Base-by-base conservation (phyloP, 176 grass and related monocot species). In the Carex scoparia region DNA sequence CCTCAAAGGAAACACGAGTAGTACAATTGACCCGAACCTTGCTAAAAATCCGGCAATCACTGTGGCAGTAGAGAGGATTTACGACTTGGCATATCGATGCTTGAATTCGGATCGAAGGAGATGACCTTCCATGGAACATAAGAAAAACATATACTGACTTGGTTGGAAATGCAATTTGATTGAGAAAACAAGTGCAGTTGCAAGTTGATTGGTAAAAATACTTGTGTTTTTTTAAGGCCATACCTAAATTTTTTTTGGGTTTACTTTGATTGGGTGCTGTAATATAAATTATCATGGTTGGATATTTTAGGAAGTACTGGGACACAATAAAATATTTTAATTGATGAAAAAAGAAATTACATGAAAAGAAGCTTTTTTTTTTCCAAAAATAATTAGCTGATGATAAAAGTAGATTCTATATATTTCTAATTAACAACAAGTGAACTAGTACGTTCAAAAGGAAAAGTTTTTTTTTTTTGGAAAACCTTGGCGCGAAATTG, bases 91-190 rank as follows among this genome's bases (percentile, higher is more conserved):
- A 9, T n/a, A 60, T 27, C 12, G 56, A 7, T 80, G 78, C 56
- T 35, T 80, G 78, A 80, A 80, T 61, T 60, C 15, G 6, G 31
- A 80, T 37, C 78, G 32, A 80, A 62, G 13, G 78, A n/a, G 61
- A 37, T 56, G 32, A 33, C 78, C 78, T 5, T 37, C 27, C 53
- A 80, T 80, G 78, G 78, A 60, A 80, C 55, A 80, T 80, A 57
- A 58, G 78, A 28, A 81, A 81, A 81, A 4, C 48, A 3, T 81
- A 63, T 42, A 81, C 61, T 19, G 78, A 81, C 31, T 23, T 60
- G 32, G 27, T 12, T 30, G 28, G 5, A 57, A 79, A 60, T 38
- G 13, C 54, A n/a, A n/a, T 23, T 81, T 81, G 33, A 81, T 63
- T 8, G 13, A 33, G 78, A 61, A 4, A 61, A 35, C 7, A 10